A percentile compares a stretch with the other conserved stretches of the same genome.
phyloP scores from a whole-genome alignment of 83 land plant genomes.

The Diphasiastrum complanatum region DNA sequence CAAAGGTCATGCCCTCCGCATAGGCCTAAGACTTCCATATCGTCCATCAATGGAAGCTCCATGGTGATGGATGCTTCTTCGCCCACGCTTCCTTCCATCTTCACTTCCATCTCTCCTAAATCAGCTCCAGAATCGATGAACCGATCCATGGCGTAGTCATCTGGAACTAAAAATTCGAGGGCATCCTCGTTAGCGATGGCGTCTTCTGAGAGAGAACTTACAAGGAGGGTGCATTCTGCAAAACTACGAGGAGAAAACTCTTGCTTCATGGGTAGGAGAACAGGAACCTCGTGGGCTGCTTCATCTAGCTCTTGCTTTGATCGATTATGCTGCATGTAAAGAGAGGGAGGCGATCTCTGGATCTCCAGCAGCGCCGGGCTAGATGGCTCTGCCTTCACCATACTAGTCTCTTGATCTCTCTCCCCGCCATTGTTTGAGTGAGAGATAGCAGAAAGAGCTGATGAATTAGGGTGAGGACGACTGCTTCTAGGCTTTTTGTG shows the following conservation, averaged over 20 bases:
- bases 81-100: neutral
- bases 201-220: slow-evolving; percentile 11
- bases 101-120: neutral
- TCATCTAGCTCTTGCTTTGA: too few species aligned
- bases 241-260: slow-evolving; percentile 9
- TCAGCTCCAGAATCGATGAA: slow-evolving; percentile 1
- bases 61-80: slow-evolving; percentile 3
- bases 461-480: slow-evolving; percentile 15
- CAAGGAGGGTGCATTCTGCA: slow-evolving; percentile 10
- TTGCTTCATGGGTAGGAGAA: neutral
- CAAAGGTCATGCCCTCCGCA: neutral
- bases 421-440: neutral
- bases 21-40: neutral
- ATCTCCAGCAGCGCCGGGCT: too few species aligned
- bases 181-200: slow-evolving; percentile 6
- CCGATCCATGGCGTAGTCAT: neutral
- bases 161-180: slow-evolving; percentile 19
- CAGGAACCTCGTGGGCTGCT: slow-evolving; percentile 16
- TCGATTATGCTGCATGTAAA: too few species aligned
- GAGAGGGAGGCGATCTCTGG: too few species aligned
- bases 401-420: neutral
- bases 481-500: slow-evolving; percentile 12
- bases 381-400: slow-evolving; percentile 5
- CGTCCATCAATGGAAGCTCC: slow-evolving; percentile 7
- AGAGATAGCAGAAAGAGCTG: neutral